Evolutionary conservation across 352 stramenopile genomes (phyloP).

Genomic region (Peronosclerospora sorghi): DNA sequence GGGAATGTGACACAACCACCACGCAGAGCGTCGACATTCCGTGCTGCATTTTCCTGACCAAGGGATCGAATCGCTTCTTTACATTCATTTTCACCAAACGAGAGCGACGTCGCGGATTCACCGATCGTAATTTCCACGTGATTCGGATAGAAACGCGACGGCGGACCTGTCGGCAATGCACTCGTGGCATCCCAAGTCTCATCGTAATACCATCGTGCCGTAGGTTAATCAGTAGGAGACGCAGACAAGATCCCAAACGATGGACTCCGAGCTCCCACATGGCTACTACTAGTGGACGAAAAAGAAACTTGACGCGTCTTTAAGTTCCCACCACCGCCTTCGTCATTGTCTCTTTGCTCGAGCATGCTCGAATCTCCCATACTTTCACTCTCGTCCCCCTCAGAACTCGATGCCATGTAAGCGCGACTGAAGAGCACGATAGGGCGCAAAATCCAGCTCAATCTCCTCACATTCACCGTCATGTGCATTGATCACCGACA

Average conservation of each 20-base stretch:
- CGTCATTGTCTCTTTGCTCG: conserved; percentile 3
- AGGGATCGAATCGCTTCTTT: conserved; percentile 66
- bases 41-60: conserved; percentile 40
- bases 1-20: too few relatives aligned
- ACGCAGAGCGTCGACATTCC: conserved; percentile 33
- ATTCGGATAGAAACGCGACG: conserved; percentile 74
- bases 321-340: conserved; percentile 3
- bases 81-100: conserved; percentile 77
- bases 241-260: conserved; percentile 32
- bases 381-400: conserved; percentile 22
- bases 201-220: conserved; percentile 75
- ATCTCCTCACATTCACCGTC: conserved; percentile 67
- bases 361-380: not conserved
- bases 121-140: conserved; percentile 82
- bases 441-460: conserved; percentile 71
- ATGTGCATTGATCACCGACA: conserved; percentile 71
- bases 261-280: conserved; percentile 23
- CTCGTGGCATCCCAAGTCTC: conserved; percentile 27
- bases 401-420: conserved; percentile 54
- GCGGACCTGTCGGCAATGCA: conserved; percentile 27
- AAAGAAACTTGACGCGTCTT: conserved; percentile 38
- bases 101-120: conserved; percentile 68
- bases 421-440: conserved; percentile 57
- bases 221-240: conserved; percentile 61
- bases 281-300: conserved; percentile 46